A percentile compares a stretch with the other conserved stretches of the same genome.
phyloP scores from a whole-genome alignment of 75 land plant genomes.

The Selaginella tamariscina region DNA sequence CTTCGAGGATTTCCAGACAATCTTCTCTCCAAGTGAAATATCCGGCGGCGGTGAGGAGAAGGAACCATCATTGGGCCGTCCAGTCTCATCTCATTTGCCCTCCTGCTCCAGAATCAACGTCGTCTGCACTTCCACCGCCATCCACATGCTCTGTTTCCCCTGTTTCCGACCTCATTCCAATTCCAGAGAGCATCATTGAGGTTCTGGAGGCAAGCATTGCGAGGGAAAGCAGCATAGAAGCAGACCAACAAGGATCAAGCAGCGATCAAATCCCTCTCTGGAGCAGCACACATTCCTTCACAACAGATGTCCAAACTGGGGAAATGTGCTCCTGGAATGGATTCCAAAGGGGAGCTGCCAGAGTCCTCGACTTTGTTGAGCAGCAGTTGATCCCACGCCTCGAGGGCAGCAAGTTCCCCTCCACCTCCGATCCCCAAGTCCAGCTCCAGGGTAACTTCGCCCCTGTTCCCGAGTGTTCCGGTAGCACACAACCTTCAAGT shows the following conservation, averaged over 20 bases:
- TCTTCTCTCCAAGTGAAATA: background rate
- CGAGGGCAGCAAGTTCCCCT: slow-evolving; percentile 42
- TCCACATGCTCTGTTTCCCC: background rate
- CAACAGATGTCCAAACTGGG: background rate
- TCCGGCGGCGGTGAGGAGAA: background rate
- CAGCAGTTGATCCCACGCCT: slow-evolving; percentile 25
- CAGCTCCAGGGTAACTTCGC: slow-evolving; percentile 75
- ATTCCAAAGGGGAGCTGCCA: slow-evolving; percentile 37
- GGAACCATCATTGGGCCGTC: background rate
- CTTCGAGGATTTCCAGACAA: background rate
- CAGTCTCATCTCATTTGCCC: background rate
- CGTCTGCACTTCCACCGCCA: background rate
- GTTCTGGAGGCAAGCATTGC: background rate
- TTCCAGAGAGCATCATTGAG: background rate
- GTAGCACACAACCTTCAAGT: slow-evolving; percentile 29
- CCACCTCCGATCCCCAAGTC: slow-evolving; percentile 48
- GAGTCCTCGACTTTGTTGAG: slow-evolving; percentile 42
- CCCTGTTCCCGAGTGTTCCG: slow-evolving; percentile 59
- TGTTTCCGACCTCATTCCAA: background rate
- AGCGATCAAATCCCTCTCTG: background rate
- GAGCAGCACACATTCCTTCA: background rate
- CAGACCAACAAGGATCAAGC: background rate
- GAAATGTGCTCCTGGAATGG: slow-evolving; percentile 31
- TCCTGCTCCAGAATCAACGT: background rate
- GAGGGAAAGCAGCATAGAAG: background rate